Evolutionary conservation across 805 yeast species (phyloP), one percentile per base, ranked within the genome.

Genomic region (Candida ficus): DNA sequence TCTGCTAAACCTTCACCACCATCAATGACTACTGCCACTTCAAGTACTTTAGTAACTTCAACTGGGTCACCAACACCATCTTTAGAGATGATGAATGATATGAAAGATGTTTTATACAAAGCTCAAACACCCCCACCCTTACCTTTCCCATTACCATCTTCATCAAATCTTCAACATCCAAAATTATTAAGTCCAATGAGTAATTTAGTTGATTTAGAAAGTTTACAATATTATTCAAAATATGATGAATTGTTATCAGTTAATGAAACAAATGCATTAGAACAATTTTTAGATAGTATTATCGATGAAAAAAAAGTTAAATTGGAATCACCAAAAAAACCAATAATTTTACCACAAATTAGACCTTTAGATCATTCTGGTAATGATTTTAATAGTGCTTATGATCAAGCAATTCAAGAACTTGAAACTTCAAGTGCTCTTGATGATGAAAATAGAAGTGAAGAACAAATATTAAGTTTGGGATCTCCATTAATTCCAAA

Each of bases 271-370:
- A 51, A 44, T 20, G 61, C 60, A 0, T 30, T 57, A 18, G 61
- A 57, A 31, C 51, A 53, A 21, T 55, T 57, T 30, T 45, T 57
- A 18, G 61, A 57, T 34, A 51, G 58, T 36, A 55, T 57, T 20
- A 54, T 57, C 17, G 56, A 55, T 32, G 51, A 44, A n/a, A 48
- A 54, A 18, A 41, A 44, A 21, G 33, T 9, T 30, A 33, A 16
- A n/a, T 23, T 7, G 14, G 16, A 17, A n/a, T 4, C 38, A 12
- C 35, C 25, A 31, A 7, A n/a, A n/a, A n/a, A n/a, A n/a, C n/a
- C n/a, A n/a, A n/a, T n/a, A n/a, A n/a, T n/a, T n/a, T n/a, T n/a
- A n/a, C n/a, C n/a, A n/a, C n/a, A n/a, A n/a, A n/a, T n/a, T n/a
- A n/a, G n/a, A n/a, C n/a, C n/a, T n/a, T n/a, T n/a, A n/a, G n/a